These are phyloP conservation scores for Populus hybrid DNA, from an alignment of 441 rosid species.

Conservation along the genomic window DNA sequence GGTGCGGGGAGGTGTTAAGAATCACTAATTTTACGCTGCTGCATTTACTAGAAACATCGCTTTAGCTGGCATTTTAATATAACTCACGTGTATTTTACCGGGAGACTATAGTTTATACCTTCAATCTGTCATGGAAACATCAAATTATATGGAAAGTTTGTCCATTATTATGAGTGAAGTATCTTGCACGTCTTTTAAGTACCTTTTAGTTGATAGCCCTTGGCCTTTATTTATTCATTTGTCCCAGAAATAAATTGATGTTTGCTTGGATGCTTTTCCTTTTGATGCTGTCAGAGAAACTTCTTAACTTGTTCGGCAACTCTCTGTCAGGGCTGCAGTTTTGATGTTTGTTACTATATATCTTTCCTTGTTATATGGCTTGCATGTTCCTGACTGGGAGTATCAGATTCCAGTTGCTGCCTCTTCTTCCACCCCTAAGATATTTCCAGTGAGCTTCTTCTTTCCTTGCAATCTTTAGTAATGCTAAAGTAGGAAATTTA, in stretches of 20 bases:
- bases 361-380: conserved; percentile 54
- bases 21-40: neutral
- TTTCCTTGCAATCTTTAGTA: neutral
- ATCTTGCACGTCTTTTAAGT: neutral
- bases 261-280: neutral
- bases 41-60: neutral
- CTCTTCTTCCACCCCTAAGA: conserved; percentile 40
- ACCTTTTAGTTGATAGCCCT: neutral
- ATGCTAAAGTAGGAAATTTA: neutral
- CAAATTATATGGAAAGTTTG: neutral
- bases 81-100: neutral
- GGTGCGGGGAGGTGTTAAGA: neutral
- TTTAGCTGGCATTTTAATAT: neutral
- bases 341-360: conserved; percentile 44
- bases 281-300: neutral
- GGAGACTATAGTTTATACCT: neutral
- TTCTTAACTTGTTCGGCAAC: conserved; percentile 9
- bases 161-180: neutral
- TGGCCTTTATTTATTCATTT: neutral
- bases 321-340: conserved; percentile 49
- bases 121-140: neutral
- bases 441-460: conserved; percentile 41
- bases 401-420: conserved; percentile 49
- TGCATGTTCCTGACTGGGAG: conserved; percentile 78
- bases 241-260: neutral